A percentile compares a stretch with the other conserved stretches of the same genome.
phyloP scores from a whole-genome alignment of 345 rosid species.

The Ailanthus altissimus region DNA sequence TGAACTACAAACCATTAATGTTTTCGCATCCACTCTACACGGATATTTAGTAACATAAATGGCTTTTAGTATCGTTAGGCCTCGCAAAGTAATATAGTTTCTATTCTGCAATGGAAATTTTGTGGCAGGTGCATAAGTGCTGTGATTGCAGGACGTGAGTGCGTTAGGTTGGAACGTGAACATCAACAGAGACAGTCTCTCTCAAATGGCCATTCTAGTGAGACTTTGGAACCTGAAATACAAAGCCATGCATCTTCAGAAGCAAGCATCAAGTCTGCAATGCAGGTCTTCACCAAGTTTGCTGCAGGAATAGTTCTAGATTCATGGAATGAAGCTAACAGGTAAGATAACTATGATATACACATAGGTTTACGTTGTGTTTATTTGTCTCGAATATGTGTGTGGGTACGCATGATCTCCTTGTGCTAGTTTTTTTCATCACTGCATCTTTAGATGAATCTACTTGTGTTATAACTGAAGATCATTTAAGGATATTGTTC shows the following conservation, averaged over 20 bases:
- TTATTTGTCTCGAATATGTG: background rate
- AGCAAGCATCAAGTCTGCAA: constrained; percentile 87
- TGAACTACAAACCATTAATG: background rate
- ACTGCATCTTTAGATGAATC: background rate
- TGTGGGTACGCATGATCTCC: background rate
- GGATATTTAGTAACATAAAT: background rate
- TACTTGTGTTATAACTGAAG: background rate
- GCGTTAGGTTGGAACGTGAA: constrained; percentile 79
- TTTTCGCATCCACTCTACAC: background rate
- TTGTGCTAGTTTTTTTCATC: background rate
- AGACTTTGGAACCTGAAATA: constrained; percentile 65
- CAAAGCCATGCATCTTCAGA: constrained; percentile 70
- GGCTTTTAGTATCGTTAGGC: background rate
- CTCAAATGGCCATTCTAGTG: constrained; percentile 69
- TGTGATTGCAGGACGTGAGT: constrained; percentile 91
- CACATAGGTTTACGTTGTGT: background rate
- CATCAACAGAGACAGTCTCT: constrained; percentile 68
- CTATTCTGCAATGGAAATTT: constrained; percentile 7
- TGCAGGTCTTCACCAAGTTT: constrained; percentile 90
- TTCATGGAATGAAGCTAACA: constrained; percentile 80
- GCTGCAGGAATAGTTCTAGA: constrained; percentile 82
- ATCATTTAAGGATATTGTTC: background rate
- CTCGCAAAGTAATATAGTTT: background rate
- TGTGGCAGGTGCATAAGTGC: constrained; percentile 83
- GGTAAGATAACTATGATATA: constrained; percentile 40